Evolutionary conservation across 2,329 filamentous ascomycete species (phyloP).

Genomic region (Aquanectria penicillioides): DNA sequence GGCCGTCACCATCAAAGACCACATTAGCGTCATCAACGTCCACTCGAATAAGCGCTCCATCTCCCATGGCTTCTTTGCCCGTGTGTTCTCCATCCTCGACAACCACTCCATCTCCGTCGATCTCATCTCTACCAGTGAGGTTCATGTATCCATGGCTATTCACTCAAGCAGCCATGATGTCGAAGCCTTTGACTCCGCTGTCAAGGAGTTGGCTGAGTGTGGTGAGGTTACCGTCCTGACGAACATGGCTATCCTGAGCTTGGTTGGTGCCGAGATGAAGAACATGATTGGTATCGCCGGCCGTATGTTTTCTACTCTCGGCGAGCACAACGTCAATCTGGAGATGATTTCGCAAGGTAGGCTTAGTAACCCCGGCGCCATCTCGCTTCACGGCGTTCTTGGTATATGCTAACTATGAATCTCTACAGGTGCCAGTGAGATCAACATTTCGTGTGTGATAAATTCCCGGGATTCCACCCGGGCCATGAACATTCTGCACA

Average conservation of each 20-base stretch:
- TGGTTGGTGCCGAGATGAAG: slow-evolving; percentile 96
- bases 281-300: slow-evolving; percentile 96
- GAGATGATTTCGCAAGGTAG: slow-evolving; percentile 99
- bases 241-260: slow-evolving; percentile 93
- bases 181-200: slow-evolving; percentile 72
- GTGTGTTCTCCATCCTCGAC: slow-evolving; percentile 92
- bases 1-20: slow-evolving; percentile 96
- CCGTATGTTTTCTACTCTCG: slow-evolving; percentile 93
- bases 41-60: slow-evolving; percentile 97
- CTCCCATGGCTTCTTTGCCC: slow-evolving; percentile 94
- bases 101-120: slow-evolving; percentile 90
- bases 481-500: slow-evolving; percentile 96
- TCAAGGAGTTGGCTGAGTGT: slow-evolving; percentile 78
- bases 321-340: slow-evolving; percentile 94
- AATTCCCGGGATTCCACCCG: slow-evolving; percentile 89
- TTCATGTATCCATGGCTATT: slow-evolving; percentile 96
- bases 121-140: slow-evolving; percentile 94
- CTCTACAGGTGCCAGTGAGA: slow-evolving; percentile 90
- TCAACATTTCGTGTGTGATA: slow-evolving; percentile 99
- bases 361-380: no score
- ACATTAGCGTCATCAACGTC: slow-evolving; percentile 96
- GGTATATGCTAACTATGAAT: slow-evolving; percentile 18
- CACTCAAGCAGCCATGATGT: slow-evolving; percentile 77
- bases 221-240: slow-evolving; percentile 91
- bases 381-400: no score